Percentiles rank a stretch among this genome's conserved stretches.
phyloP scores from a whole-genome alignment of 768 basidiomycete species.

The Collybia mongolica region DNA sequence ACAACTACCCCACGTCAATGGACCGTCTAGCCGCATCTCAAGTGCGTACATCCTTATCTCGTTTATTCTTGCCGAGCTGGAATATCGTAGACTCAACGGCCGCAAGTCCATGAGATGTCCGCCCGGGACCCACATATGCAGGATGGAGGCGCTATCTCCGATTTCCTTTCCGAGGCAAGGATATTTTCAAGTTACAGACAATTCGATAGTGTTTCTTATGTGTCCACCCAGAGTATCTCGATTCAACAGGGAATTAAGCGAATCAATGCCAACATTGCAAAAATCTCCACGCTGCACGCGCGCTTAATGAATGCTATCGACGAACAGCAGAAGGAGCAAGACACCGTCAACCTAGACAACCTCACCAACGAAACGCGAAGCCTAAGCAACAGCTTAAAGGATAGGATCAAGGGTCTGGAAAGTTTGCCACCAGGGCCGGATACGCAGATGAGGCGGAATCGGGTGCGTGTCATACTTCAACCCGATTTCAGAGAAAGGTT shows the following conservation, averaged over 20 bases:
- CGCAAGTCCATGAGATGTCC: too few relatives aligned
- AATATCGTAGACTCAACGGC: too few relatives aligned
- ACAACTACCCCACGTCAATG: too few relatives aligned
- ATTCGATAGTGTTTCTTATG: neutral
- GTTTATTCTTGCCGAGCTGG: too few relatives aligned
- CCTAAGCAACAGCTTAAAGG: conserved; percentile 55
- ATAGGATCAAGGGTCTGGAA: conserved; percentile 58
- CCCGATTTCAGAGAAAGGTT: neutral
- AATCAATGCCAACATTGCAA: conserved; percentile 35
- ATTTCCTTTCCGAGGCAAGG: too few relatives aligned
- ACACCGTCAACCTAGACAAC: conserved; percentile 45
- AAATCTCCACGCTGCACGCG: conserved; percentile 34
- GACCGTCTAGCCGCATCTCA: too few relatives aligned
- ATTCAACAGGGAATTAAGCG: conserved; percentile 39
- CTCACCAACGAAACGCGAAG: conserved; percentile 60
- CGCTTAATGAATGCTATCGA: conserved; percentile 37
- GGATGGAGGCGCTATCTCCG: too few relatives aligned
- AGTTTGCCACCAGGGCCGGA: conserved; percentile 27
- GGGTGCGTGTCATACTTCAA: conserved; percentile 21
- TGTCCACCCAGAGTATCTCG: conserved; percentile 30
- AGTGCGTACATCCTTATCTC: too few relatives aligned
- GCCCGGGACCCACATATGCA: too few relatives aligned
- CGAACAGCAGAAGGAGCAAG: conserved; percentile 20
- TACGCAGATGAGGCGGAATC: conserved; percentile 35
- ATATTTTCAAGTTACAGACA: too few relatives aligned